Percentiles rank a stretch among this genome's conserved stretches.
phyloP scores from a whole-genome alignment of 805 yeast genomes.

The Candida lessepsii region DNA sequence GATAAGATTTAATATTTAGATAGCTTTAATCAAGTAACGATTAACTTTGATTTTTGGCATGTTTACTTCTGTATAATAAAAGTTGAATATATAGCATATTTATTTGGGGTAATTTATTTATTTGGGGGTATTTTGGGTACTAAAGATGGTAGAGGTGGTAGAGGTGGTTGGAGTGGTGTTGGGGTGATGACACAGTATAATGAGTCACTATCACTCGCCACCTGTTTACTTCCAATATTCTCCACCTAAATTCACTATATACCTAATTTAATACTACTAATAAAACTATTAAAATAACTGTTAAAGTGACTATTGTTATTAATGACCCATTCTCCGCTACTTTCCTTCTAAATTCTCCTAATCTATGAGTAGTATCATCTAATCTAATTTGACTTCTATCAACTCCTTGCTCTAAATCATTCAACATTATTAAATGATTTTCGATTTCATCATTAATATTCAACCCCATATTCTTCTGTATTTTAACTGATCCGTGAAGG shows the following conservation, averaged over 20 bases:
- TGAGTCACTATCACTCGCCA: too few species aligned
- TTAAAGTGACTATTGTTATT: slow-evolving; percentile 40
- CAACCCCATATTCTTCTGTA: slow-evolving; percentile 41
- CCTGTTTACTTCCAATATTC: not conserved
- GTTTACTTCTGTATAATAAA: not conserved
- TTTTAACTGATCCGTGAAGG: slow-evolving; percentile 32
- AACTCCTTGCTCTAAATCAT: slow-evolving; percentile 43
- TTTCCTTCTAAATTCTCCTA: slow-evolving; percentile 31
- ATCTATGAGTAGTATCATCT: slow-evolving; percentile 29
- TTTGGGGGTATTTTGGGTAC: too few species aligned
- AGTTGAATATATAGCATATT: not conserved
- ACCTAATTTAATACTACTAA: slow-evolving; percentile 40
- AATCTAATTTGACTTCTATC: slow-evolving; percentile 32
- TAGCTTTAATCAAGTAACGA: too few species aligned
- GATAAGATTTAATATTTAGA: too few species aligned
- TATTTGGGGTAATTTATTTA: too few species aligned
- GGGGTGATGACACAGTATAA: too few species aligned
- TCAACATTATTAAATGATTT: slow-evolving; percentile 39
- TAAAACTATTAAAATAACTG: slow-evolving; percentile 38
- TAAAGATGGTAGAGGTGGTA: too few species aligned
- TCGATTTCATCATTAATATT: slow-evolving; percentile 40
- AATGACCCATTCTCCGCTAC: slow-evolving; percentile 43
- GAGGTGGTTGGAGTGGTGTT: too few species aligned
- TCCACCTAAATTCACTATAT: too few species aligned
- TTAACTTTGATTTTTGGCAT: too few species aligned